These are phyloP conservation scores for Blastomyces emzantsi DNA, from an alignment of 2,329 filamentous ascomycete species.

Conservation along the genomic window DNA sequence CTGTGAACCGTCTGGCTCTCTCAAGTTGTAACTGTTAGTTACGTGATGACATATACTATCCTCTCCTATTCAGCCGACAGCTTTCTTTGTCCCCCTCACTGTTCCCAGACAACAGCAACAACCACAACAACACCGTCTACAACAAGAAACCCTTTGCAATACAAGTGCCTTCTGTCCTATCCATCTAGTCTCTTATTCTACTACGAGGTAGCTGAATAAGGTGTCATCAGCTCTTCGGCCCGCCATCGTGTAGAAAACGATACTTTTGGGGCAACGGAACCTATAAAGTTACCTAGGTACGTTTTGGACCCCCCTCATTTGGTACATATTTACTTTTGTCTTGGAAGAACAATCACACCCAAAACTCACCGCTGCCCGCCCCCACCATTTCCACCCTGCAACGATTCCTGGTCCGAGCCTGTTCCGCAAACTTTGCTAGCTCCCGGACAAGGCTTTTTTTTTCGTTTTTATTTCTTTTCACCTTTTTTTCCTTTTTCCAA, in stretches of 20 bases:
- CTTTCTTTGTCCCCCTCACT: background rate
- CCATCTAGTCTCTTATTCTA: background rate
- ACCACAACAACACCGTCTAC: background rate
- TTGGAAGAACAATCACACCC: background rate
- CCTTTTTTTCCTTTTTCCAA: background rate
- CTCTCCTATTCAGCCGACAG: background rate
- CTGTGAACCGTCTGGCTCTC: background rate
- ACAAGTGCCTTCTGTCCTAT: background rate
- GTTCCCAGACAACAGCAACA: background rate
- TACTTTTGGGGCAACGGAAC: background rate
- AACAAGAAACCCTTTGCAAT: background rate
- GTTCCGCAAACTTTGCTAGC: slow-evolving; percentile 3
- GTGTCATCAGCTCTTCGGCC: background rate
- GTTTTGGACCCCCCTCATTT: background rate
- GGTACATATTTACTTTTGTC: background rate
- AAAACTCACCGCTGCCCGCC: slow-evolving; percentile 1
- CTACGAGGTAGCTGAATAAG: background rate
- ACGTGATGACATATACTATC: background rate
- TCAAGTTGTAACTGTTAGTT: background rate
- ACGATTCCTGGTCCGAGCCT: background rate
- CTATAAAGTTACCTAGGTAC: background rate
- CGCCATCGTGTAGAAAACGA: background rate
- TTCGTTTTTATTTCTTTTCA: background rate
- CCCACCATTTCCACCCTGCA: background rate
- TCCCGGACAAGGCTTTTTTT: background rate